Conservation (phyloP, 495 filamentous ascomycete species). For the Penicillium longicatenatum region DNA sequence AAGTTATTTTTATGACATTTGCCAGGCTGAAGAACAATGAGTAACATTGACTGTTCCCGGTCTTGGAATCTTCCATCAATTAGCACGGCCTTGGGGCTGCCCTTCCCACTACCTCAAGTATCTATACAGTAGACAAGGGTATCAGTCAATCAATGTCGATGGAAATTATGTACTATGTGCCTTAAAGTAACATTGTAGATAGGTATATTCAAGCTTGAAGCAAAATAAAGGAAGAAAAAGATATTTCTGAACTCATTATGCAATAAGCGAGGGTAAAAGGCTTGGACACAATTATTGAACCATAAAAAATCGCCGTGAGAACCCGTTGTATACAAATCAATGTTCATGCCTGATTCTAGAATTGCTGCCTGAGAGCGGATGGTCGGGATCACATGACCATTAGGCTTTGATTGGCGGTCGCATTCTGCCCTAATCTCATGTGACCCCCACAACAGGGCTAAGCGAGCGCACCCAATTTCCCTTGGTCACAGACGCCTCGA, state of each 20-base stretch:
- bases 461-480: slow-evolving; percentile 51
- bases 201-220: no score
- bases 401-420: slow-evolving; percentile 2
- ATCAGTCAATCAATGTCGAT: no score
- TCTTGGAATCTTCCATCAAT: not conserved
- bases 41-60: not conserved
- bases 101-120: no score
- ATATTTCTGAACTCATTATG: not conserved
- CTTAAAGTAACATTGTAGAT: no score
- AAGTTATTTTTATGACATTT: not conserved
- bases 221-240: not conserved
- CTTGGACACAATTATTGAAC: not conserved
- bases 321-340: not conserved
- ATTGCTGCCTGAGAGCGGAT: not conserved
- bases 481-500: slow-evolving; percentile 5
- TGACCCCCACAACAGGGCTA: slow-evolving; percentile 36
- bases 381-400: slow-evolving; percentile 1
- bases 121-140: no score
- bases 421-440: slow-evolving; percentile 43
- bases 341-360: not conserved
- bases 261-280: not conserved
- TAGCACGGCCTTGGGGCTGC: not conserved
- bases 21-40: not conserved
- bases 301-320: not conserved
- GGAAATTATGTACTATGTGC: not conserved